A percentile compares a stretch with the other conserved stretches of the same genome.
phyloP scores from a whole-genome alignment of 306 rosid species.

The Ormosia semicastrata region DNA sequence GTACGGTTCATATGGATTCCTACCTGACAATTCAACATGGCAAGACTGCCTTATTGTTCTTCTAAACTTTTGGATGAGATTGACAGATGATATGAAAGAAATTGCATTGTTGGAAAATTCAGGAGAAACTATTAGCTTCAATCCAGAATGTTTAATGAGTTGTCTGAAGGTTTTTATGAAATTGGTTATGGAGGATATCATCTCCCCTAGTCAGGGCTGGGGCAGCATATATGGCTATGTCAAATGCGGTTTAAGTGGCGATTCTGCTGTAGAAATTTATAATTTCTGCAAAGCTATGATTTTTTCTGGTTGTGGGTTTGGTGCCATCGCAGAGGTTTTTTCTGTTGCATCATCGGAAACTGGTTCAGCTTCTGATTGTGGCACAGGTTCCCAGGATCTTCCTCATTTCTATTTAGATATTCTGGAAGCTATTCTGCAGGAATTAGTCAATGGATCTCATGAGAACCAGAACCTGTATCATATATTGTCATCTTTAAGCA shows the following conservation, averaged over 20 bases:
- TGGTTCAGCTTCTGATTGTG: slow-evolving; percentile 40
- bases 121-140: slow-evolving; percentile 45
- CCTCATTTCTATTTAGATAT: slow-evolving; percentile 68
- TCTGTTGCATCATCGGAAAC: slow-evolving; percentile 56
- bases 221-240: slow-evolving; percentile 61
- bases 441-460: slow-evolving; percentile 61
- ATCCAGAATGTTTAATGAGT: slow-evolving; percentile 63
- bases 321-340: slow-evolving; percentile 75
- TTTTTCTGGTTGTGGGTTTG: slow-evolving; percentile 92
- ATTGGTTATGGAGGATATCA: slow-evolving; percentile 81
- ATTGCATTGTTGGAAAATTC: slow-evolving; percentile 42
- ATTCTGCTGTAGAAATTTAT: slow-evolving; percentile 53
- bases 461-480: slow-evolving; percentile 67
- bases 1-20: slow-evolving; percentile 48
- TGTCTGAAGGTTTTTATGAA: slow-evolving; percentile 74
- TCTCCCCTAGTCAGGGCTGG: slow-evolving; percentile 97
- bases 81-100: slow-evolving; percentile 81
- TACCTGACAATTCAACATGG: slow-evolving; percentile 89
- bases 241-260: slow-evolving; percentile 58
- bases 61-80: slow-evolving; percentile 78
- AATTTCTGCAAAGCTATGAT: slow-evolving; percentile 81
- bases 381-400: slow-evolving; percentile 57
- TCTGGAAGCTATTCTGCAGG: slow-evolving; percentile 66
- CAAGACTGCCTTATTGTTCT: slow-evolving; percentile 89
- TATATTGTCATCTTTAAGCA: slow-evolving; percentile 79